Evolutionary conservation across 169 alveolate genomes (phyloP), one percentile per base, ranked within the genome.

Genomic region (Plasmodium vivax): DNA sequence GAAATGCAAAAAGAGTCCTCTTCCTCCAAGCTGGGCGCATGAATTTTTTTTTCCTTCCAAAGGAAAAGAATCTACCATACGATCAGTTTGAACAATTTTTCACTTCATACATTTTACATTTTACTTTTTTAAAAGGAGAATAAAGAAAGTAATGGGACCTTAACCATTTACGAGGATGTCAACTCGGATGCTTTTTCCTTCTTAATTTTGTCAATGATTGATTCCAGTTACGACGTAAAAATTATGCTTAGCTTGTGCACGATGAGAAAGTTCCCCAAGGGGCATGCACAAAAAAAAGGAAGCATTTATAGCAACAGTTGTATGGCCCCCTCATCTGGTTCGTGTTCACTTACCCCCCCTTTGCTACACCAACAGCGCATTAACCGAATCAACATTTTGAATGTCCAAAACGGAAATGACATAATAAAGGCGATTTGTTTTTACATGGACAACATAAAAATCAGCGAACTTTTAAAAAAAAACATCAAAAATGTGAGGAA

Each of bases 121-220:
- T 56, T 16, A 27, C 30, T 23, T 85, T 85, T 47, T 74, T 74
- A 85, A 51, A 74, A 85, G 93, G 93, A 85, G 71, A 85, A 85
- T 75, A 85, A 85, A 77, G 85, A 85, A 23, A 77, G 93, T 30
- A 51, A 85, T 71, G 85, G 87, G 41, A 27, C 41, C 32, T 85
- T 85, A 56, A 85, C 85, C 54, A 75, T 85, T 75, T 85, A 85
- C 71, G 93, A 85, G 62, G 93, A 85, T 36, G 80, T 85, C 3
- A 62, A 85, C 81, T 71, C 80, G 43, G 93, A 75, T 27, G 82
- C 93, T 41, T 85, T 85, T 71, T 85, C 30, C 32, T 85, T 75
- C 62, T 85, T 85, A 85, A 85, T 85, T 77, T 85, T 85, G 47
- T 74, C 93, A 47, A 75, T 85, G 85, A 85, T 85, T 75, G 93